Percentiles rank a stretch among this genome's conserved stretches.
These are phyloP conservation scores for Pythium coloratum DNA, from an alignment of 352 stramenopile genomes.

Conservation along the genomic window DNA sequence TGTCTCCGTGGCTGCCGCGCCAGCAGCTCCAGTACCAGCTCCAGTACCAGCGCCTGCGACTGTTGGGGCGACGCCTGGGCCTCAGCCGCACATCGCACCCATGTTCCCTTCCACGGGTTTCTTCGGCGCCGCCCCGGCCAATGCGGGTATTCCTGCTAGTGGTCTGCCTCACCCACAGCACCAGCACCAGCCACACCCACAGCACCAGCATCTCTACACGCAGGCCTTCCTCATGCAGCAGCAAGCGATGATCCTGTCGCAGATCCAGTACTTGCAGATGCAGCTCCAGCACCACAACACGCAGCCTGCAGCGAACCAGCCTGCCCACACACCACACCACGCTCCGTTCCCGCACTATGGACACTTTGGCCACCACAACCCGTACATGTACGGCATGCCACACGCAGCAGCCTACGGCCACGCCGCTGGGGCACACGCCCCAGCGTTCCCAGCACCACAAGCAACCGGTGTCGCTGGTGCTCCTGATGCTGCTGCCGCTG, in stretches of 20 bases:
- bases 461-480: neutral
- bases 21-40: conserved; percentile 4
- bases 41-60: neutral
- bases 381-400: conserved; percentile 25
- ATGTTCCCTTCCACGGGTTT: conserved; percentile 24
- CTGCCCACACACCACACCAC: conserved; percentile 17
- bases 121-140: conserved; percentile 12
- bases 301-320: neutral
- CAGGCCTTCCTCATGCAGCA: conserved; percentile 80
- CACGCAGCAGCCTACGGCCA: conserved; percentile 20
- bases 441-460: conserved; percentile 2
- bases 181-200: conserved; percentile 27
- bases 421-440: neutral
- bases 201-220: conserved; percentile 49
- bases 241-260: conserved; percentile 67
- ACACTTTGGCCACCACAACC: conserved; percentile 34
- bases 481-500: conserved; percentile 17
- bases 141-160: conserved; percentile 10
- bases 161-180: conserved; percentile 3
- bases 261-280: conserved; percentile 80
- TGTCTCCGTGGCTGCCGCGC: neutral
- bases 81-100: conserved; percentile 4
- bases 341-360: conserved; percentile 9
- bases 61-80: conserved; percentile 1
- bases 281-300: conserved; percentile 47